Conservation (phyloP, 805 yeast genomes). For the Clavispora carvajalis region DNA sequence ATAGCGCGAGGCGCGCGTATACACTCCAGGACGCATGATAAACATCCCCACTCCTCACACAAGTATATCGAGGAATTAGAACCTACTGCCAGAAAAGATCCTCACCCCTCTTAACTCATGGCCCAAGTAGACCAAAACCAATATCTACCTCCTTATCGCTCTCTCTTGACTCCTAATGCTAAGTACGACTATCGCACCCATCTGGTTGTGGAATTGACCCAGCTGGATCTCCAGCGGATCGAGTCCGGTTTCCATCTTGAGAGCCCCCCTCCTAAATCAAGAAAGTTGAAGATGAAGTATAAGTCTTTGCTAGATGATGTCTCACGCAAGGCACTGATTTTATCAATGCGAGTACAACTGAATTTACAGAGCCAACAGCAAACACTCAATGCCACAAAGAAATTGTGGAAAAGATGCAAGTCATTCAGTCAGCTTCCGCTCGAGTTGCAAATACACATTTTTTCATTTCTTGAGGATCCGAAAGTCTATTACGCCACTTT, state of each 20-base stretch:
- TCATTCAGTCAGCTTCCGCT: constrained; percentile 33
- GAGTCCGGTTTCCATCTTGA: constrained; percentile 12
- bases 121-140: constrained; percentile 10
- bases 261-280: constrained; percentile 11
- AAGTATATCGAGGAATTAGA: no score
- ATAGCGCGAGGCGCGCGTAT: no score
- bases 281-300: constrained; percentile 41
- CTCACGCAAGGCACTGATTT: constrained; percentile 36
- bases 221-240: constrained; percentile 25
- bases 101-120: constrained; percentile 2
- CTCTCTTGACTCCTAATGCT: constrained; percentile 44
- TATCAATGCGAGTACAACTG: constrained; percentile 25
- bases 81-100: no score
- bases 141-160: constrained; percentile 49
- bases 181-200: constrained; percentile 49
- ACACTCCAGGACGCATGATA: no score
- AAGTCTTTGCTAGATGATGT: constrained; percentile 46
- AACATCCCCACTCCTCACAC: no score
- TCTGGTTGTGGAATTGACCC: constrained; percentile 33
- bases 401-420: constrained; percentile 8
- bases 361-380: constrained; percentile 6
- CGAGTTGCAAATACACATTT: constrained; percentile 38
- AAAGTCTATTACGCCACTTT: constrained; percentile 39
- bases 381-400: constrained; percentile 4
- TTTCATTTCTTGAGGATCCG: constrained; percentile 27